A percentile compares a stretch with the other conserved stretches of the same genome.
These are phyloP conservation scores for Cicer judaicum DNA, from an alignment of 306 rosid species.

Conservation along the genomic window DNA sequence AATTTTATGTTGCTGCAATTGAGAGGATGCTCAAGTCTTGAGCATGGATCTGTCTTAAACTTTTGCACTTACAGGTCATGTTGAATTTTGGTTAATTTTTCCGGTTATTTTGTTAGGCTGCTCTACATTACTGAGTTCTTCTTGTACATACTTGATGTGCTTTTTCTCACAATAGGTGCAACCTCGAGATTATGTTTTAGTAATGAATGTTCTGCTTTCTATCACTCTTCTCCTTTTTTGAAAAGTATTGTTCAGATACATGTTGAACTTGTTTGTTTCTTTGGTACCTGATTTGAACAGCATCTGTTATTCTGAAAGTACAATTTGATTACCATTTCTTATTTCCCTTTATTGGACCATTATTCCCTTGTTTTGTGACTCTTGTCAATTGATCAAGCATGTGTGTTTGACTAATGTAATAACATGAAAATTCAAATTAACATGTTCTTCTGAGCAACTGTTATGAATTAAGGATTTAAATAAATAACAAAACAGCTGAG, in stretches of 20 bases:
- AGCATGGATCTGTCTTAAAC: slow-evolving; percentile 19
- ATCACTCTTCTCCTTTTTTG: slow-evolving; percentile 18
- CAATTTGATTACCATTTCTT: neutral
- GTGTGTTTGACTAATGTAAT: neutral
- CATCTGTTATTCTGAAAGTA: neutral
- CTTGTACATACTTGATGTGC: slow-evolving; percentile 48
- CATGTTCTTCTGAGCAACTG: neutral
- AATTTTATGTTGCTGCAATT: slow-evolving; percentile 84
- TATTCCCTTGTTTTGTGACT: neutral
- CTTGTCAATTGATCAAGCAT: neutral
- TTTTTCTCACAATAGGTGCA: slow-evolving; percentile 24
- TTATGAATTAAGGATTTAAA: neutral
- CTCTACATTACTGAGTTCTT: slow-evolving; percentile 37
- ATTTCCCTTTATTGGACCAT: neutral
- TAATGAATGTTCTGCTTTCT: neutral
- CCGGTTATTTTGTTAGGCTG: slow-evolving; percentile 13
- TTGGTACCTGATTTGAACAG: slow-evolving; percentile 31
- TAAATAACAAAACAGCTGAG: too few relatives aligned
- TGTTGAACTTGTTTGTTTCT: slow-evolving; percentile 7
- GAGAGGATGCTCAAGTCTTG: slow-evolving; percentile 73
- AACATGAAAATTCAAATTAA: neutral
- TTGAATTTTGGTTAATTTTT: slow-evolving; percentile 41
- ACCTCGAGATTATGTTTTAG: neutral
- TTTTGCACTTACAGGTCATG: slow-evolving; percentile 33
- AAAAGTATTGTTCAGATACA: slow-evolving; percentile 16